Base-by-base conservation (phyloP, 306 rosid genomes). In the Casuarina cunninghamiana region DNA sequence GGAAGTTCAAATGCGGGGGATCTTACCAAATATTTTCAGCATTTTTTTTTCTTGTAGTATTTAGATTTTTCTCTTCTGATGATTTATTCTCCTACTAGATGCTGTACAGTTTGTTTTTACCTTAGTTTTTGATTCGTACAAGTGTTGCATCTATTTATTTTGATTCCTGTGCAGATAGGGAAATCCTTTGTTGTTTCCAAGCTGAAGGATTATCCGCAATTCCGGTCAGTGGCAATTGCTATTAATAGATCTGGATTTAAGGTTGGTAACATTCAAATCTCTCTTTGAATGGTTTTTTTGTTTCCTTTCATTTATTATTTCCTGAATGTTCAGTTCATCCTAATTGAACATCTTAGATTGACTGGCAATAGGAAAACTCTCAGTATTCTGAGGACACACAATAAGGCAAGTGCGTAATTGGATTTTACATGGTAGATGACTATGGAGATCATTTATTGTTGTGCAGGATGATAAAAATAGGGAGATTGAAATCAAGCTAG, bases 121-220 rank as follows among this genome's bases (percentile, higher is more conserved):
- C 15, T 45, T 13, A 17, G 51, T 57, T 77, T 75, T 68, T 69
- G 17, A 42, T 53, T 42, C 58, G 44, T 21, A 72, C 4, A 38
- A 45, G 12, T 37, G 15, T 32, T 69, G 35, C 51, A 60, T 57
- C 42, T 72, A 66, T 8, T 81, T 82, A 78, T 77, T 53, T 79
- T 19, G 49, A 72, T 72, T 32, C 60, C 49, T 78, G 38, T 79
- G 75, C 94, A 96, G 99, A 93, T 96, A 79, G 99, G 98, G 74
- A 93, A 82, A 82, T 85, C 99, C 68, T 96, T 84, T 82, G 98
- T 96, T 76, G 82, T 90, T 78, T 91, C 97, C 75, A 96, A 70
- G 86, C 81, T 96, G 88, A 96, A 93, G 91, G 98, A 96, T 83
- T 96, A 96, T 86, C 99, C 98, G 15, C 93, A 86, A 75, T 96